Evolutionary conservation across 495 filamentous ascomycete genomes (phyloP), one percentile per base, ranked within the genome.

Genomic region (Penicillium paradoxum): DNA sequence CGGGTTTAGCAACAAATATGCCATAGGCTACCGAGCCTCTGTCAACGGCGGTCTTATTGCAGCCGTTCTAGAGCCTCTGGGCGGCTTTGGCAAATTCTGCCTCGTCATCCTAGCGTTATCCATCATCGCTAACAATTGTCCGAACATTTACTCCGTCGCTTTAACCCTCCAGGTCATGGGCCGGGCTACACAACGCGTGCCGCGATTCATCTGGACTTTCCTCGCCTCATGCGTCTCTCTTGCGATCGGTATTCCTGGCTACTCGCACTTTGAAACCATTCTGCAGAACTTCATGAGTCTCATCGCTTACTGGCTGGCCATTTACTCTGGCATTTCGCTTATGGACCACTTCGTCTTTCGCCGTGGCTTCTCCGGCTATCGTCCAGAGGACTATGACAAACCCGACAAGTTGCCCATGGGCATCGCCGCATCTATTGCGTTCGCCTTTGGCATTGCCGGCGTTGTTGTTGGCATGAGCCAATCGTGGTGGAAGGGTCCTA

Each of bases 131-230:
- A 92, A 87, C 74, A 91, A 91, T 73, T 90, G 85, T 71, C 89
- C 92, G n/a, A 90, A 87, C 73, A 86, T 90, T 59, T 95, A 95
- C 75, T 89, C 87, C 33, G 83, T 93, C 38, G 80, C 80, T 3
- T 77, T 95, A 21, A 84, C 84, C 27, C 75, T 92, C 43, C 88
- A 92, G 66, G 79, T 90, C 10, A 65, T 95, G 27, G 80, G 79
- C 17, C 77, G 77, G 36, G 77, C 73, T 63, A 82, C 83, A 13
- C 83, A 84, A 64, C 74, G 73, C 38, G 80, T 95, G 5, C 89
- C 89, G 15, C 83, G 89, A 5, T 91, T 89, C 66, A 55, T 91
- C 50, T 93, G 86, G 87, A 85, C 83, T 0, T 74, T 86, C 49
- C 53, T 89, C 25, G 84, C 76, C 39, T 88, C 87, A 0, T 73